Percentiles rank a stretch among this genome's conserved stretches.
phyloP scores from a whole-genome alignment of 257 asterid species.

The Salvia miltiorrhiza region DNA sequence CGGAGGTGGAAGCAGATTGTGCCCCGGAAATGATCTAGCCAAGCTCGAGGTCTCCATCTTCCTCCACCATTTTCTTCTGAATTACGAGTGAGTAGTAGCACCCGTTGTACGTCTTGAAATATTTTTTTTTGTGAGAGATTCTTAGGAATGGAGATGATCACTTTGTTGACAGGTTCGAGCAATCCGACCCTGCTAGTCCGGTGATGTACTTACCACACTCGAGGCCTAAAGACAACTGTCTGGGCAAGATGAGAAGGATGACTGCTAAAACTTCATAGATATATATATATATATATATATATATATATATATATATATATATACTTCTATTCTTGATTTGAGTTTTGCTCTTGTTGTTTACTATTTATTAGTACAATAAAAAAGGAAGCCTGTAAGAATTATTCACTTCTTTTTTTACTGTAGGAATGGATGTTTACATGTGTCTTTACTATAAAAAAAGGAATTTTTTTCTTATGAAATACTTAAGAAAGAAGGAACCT shows the following conservation, averaged over 20 bases:
- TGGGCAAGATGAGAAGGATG: slow-evolving; percentile 32
- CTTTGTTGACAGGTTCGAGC: not conserved
- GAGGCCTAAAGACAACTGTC: slow-evolving; percentile 76
- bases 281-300: not conserved
- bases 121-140: not conserved
- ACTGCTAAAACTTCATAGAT: not conserved
- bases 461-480: too few relatives aligned
- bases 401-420: too few relatives aligned
- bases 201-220: slow-evolving; percentile 70
- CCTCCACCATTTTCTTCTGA: slow-evolving; percentile 73
- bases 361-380: not conserved
- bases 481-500: too few relatives aligned
- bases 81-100: slow-evolving; percentile 26
- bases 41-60: slow-evolving; percentile 75
- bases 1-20: slow-evolving; percentile 79
- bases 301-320: not conserved
- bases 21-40: slow-evolving; percentile 96
- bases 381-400: too few relatives aligned
- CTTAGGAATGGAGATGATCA: not conserved
- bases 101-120: not conserved
- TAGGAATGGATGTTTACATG: too few relatives aligned
- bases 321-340: not conserved
- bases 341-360: not conserved
- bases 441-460: too few relatives aligned
- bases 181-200: slow-evolving; percentile 39